phyloP scores from a whole-genome alignment of 1,284 basidiomycete genomes.

The Naganishia albida region DNA sequence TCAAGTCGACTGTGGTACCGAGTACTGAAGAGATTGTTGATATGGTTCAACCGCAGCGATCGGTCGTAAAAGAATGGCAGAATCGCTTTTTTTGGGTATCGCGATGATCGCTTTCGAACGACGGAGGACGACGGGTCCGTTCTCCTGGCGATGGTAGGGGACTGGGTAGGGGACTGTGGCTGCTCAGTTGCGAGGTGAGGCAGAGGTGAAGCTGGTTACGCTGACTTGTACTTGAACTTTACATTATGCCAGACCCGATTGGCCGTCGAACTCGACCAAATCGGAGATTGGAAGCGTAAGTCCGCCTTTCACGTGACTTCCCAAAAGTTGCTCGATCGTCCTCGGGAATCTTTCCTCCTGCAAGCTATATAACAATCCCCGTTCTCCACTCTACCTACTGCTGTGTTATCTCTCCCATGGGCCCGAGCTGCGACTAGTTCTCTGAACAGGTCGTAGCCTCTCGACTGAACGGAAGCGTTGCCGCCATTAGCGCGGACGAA shows the following conservation, averaged over 20 bases:
- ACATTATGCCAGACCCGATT: conserved; percentile 2
- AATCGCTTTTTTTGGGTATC: no score
- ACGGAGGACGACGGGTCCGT: no score
- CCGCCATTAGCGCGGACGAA: conserved; percentile 12
- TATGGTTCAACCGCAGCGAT: not conserved
- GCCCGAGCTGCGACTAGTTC: conserved; percentile 33
- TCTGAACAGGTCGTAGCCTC: conserved; percentile 25
- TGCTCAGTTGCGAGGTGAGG: not conserved
- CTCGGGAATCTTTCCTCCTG: not conserved
- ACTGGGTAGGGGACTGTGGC: no score
- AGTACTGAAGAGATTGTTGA: not conserved
- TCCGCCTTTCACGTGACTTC: conserved; percentile 11
- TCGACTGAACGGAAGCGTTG: conserved; percentile 35
- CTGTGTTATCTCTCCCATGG: conserved; percentile 18
- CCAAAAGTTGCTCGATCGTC: conserved; percentile 24
- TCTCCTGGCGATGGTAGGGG: no score
- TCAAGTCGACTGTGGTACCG: not conserved
- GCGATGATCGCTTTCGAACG: no score
- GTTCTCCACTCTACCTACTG: not conserved
- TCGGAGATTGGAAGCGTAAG: not conserved
- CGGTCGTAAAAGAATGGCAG: not conserved
- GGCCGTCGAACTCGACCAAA: not conserved
- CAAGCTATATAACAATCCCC: conserved; percentile 17
- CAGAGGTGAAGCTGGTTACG: not conserved
- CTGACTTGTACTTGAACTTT: not conserved